Evolutionary conservation across 2,329 filamentous ascomycete species (phyloP).

Genomic region (Emmonsiellopsis sp.): DNA sequence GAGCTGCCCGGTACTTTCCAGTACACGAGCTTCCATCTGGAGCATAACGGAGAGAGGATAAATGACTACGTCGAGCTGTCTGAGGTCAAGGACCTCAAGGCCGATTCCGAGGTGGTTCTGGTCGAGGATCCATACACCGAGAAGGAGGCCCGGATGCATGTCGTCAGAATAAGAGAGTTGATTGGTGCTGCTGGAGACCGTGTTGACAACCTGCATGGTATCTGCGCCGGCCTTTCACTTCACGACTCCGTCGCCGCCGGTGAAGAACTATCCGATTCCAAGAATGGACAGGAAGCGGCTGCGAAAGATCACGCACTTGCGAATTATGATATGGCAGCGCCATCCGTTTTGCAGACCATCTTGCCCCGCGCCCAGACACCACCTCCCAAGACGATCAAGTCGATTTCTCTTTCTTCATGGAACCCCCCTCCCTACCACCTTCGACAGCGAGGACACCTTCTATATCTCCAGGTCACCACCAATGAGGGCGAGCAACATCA

Average conservation of each 20-base stretch:
- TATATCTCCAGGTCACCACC: conserved; percentile 82
- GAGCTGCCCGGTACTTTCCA: conserved; percentile 88
- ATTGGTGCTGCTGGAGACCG: conserved; percentile 86
- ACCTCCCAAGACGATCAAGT: conserved; percentile 83
- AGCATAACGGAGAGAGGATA: conserved; percentile 77
- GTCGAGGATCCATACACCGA: conserved; percentile 96
- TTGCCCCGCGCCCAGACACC: conserved; percentile 58
- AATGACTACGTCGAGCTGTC: conserved; percentile 92
- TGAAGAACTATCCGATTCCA: conserved; percentile 31
- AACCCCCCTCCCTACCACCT: conserved; percentile 91
- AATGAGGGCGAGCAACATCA: conserved; percentile 93
- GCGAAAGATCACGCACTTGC: conserved; percentile 48
- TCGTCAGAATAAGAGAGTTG: conserved; percentile 82
- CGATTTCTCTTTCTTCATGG: conserved; percentile 82
- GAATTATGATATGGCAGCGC: conserved; percentile 67
- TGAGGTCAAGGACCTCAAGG: conserved; percentile 69
- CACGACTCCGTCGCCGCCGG: conserved; percentile 62
- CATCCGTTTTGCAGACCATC: conserved; percentile 59
- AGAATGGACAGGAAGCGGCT: conserved; percentile 26
- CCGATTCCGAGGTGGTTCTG: conserved; percentile 68
- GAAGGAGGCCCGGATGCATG: conserved; percentile 92
- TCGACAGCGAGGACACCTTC: conserved; percentile 79
- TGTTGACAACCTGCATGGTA: conserved; percentile 75
- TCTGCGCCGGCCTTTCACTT: conserved; percentile 74
- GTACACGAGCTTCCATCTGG: conserved; percentile 97